These are phyloP conservation scores for Elongisporangium anandrum DNA, from an alignment of 352 stramenopile species.

Conservation along the genomic window DNA sequence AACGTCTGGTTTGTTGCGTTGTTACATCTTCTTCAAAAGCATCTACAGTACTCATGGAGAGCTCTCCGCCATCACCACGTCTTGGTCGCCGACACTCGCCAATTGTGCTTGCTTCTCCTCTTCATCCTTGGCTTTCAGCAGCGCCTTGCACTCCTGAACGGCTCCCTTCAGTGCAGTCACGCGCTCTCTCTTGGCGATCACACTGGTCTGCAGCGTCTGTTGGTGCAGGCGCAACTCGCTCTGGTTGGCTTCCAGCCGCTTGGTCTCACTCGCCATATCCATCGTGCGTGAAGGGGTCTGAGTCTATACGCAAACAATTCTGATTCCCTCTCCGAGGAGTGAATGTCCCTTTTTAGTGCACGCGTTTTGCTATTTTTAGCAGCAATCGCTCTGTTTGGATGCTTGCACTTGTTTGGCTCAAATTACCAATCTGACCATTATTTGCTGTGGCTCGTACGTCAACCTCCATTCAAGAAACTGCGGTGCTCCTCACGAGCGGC, in stretches of 20 bases:
- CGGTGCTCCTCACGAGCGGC: not conserved
- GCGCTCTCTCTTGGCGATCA: constrained; percentile 34
- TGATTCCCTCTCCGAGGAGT: not conserved
- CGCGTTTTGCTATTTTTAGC: not conserved
- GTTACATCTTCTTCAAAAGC: not conserved
- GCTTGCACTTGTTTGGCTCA: not conserved
- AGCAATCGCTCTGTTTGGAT: not conserved
- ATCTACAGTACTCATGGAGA: not conserved
- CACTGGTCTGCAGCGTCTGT: constrained; percentile 40
- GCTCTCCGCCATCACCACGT: constrained; percentile 3
- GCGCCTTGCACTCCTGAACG: constrained; percentile 22
- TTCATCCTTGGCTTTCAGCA: constrained; percentile 3
- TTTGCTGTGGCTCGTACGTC: not conserved
- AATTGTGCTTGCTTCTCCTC: not conserved
- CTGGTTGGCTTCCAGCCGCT: constrained; percentile 54
- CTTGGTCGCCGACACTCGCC: not conserved
- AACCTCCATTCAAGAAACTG: not conserved
- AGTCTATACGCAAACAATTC: constrained; percentile 2
- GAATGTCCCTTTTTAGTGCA: no score
- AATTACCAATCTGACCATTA: not conserved
- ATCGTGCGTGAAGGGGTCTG: constrained; percentile 2
- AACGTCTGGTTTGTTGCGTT: not conserved
- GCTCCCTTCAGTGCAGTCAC: constrained; percentile 37
- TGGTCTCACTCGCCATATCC: constrained; percentile 27
- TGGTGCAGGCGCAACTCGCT: constrained; percentile 55